Conservation (phyloP, 2,329 filamentous ascomycete species). For the Lachnellula cervina region DNA sequence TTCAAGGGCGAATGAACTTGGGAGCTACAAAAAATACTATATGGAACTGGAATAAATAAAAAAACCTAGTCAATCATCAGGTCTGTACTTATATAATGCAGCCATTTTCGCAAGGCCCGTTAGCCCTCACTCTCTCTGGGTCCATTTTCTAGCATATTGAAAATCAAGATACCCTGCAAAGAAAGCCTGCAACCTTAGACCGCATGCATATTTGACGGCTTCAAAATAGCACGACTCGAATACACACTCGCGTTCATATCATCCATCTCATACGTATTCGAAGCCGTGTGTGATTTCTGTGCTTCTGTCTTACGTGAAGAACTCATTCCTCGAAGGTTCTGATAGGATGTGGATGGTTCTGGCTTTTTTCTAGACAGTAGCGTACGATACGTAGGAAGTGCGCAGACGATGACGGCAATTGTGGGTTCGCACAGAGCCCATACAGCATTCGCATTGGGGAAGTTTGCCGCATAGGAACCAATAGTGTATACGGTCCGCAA, state of each 20-base stretch:
- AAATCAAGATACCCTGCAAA: neutral
- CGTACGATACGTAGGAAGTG: slow-evolving; percentile 3
- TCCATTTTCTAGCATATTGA: neutral
- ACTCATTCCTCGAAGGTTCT: neutral
- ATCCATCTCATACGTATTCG: slow-evolving; percentile 43
- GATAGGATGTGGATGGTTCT: neutral
- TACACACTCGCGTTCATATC: slow-evolving; percentile 49
- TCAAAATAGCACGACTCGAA: slow-evolving; percentile 27
- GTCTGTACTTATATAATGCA: neutral
- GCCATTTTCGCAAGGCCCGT: neutral
- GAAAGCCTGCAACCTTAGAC: neutral
- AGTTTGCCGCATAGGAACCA: neutral
- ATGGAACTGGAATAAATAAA: neutral
- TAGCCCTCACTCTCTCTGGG: neutral
- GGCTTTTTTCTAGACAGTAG: slow-evolving; percentile 1
- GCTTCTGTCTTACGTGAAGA: neutral
- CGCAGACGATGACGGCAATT: slow-evolving; percentile 5
- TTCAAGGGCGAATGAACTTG: neutral
- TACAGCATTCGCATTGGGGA: slow-evolving; percentile 1
- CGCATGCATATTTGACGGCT: neutral
- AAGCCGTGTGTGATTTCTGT: neutral
- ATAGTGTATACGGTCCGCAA: slow-evolving; percentile 3
- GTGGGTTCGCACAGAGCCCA: slow-evolving; percentile 3
- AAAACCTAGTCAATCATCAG: neutral
- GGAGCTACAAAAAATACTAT: neutral